phyloP scores from a whole-genome alignment of 2,329 filamentous ascomycete genomes.

The Penicillium sp. region DNA sequence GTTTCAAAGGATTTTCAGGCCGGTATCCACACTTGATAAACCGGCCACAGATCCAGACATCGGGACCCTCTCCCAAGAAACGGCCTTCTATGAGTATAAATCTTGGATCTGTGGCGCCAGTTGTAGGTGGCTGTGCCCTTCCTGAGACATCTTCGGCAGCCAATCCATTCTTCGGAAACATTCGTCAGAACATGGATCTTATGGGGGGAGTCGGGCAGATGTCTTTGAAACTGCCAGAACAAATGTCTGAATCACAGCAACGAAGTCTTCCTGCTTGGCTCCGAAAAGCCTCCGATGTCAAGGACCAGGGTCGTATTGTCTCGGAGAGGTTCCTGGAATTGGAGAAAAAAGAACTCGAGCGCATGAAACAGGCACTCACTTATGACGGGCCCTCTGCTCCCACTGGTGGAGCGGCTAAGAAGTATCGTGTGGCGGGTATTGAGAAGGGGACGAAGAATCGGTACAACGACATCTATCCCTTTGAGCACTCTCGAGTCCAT shows the following conservation, averaged over 20 bases:
- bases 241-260: slow-evolving; percentile 52
- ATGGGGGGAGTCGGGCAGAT: slow-evolving; percentile 90
- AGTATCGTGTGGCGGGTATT: slow-evolving; percentile 81
- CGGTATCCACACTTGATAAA: slow-evolving; percentile 61
- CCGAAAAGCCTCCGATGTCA: slow-evolving; percentile 65
- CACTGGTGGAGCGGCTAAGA: slow-evolving; percentile 44
- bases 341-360: slow-evolving; percentile 81
- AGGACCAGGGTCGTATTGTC: slow-evolving; percentile 77
- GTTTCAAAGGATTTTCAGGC: slow-evolving; percentile 74
- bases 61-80: slow-evolving; percentile 46
- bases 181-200: slow-evolving; percentile 94
- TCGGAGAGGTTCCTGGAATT: slow-evolving; percentile 83
- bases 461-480: slow-evolving; percentile 97
- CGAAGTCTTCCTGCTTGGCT: slow-evolving; percentile 76
- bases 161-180: slow-evolving; percentile 94
- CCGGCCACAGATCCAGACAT: slow-evolving; percentile 30
- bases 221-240: slow-evolving; percentile 61
- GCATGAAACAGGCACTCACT: slow-evolving; percentile 84
- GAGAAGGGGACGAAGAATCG: slow-evolving; percentile 95
- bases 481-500: slow-evolving; percentile 88
- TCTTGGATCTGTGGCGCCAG: slow-evolving; percentile 66
- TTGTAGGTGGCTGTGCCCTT: slow-evolving; percentile 88
- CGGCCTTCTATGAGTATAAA: slow-evolving; percentile 57
- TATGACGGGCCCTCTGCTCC: slow-evolving; percentile 57
- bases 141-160: slow-evolving; percentile 67